These are phyloP conservation scores for Aspergillus sp. DNA, from an alignment of 2,329 filamentous ascomycete species.

Conservation along the genomic window DNA sequence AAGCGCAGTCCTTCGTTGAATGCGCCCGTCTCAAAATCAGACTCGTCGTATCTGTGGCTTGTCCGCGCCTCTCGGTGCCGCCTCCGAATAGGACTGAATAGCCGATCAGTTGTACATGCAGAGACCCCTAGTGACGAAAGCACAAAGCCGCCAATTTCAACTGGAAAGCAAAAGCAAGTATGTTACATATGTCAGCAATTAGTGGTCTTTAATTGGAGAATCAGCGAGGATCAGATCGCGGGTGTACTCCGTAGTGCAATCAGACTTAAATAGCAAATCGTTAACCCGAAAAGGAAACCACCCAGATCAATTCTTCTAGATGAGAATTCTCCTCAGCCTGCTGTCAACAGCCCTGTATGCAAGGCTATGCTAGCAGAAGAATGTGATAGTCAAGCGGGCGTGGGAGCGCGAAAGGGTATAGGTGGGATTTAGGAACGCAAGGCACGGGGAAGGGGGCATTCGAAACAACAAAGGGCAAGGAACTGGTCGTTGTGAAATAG, in stretches of 20 bases:
- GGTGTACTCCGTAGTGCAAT: conserved; percentile 12
- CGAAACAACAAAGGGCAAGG: conserved; percentile 19
- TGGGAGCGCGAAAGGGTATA: not conserved
- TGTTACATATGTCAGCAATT: conserved; percentile 19
- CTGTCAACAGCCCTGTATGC: not conserved
- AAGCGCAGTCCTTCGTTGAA: not conserved
- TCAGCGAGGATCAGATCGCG: conserved; percentile 1
- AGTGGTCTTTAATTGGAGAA: not conserved
- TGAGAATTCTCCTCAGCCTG: not conserved
- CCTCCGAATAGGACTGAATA: not conserved
- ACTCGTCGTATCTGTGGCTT: not conserved
- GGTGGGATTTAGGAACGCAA: conserved; percentile 28
- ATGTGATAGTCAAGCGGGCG: conserved; percentile 16
- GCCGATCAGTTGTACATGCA: not conserved
- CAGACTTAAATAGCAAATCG: conserved; percentile 6
- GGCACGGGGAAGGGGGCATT: conserved; percentile 22
- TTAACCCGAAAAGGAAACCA: conserved; percentile 10
- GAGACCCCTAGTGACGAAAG: conserved; percentile 5
- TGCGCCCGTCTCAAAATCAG: not conserved
- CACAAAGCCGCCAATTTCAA: conserved; percentile 16
- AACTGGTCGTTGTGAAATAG: conserved; percentile 27
- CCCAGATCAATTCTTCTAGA: not conserved
- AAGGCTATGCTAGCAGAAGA: conserved; percentile 12
- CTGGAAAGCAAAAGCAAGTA: conserved; percentile 7
- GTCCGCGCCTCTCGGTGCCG: not conserved